Percentiles rank a stretch among this genome's conserved stretches.
Conservation (phyloP, 495 filamentous ascomycete genomes). For the Thermochaetoides thermophila region DNA sequence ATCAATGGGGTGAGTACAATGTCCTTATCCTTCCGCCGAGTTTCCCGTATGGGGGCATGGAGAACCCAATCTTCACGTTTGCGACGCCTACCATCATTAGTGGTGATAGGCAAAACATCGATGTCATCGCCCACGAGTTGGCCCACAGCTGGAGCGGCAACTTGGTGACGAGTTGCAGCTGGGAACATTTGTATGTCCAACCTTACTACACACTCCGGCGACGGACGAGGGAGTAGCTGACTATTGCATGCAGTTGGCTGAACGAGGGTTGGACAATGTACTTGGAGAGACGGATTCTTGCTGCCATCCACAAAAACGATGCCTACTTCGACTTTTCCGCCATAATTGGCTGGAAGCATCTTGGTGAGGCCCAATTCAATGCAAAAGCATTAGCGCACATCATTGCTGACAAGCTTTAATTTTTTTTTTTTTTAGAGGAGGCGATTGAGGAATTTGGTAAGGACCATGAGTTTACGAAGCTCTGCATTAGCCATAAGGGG, state of each 20-base stretch:
- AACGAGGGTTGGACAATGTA: slow-evolving; percentile 96
- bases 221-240: slow-evolving; percentile 7
- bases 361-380: slow-evolving; percentile 23
- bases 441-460: slow-evolving; percentile 60
- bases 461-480: slow-evolving; percentile 83
- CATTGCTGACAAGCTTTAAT: no score
- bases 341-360: slow-evolving; percentile 65
- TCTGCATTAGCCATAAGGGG: slow-evolving; percentile 72
- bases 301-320: slow-evolving; percentile 53
- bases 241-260: slow-evolving; percentile 43
- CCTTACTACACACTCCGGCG: neutral
- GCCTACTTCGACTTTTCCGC: slow-evolving; percentile 80
- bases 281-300: slow-evolving; percentile 65
- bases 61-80: slow-evolving; percentile 88
- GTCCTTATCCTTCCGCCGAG: slow-evolving; percentile 79
- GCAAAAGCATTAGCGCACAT: neutral
- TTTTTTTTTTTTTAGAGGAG: slow-evolving; percentile 52
- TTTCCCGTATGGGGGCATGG: slow-evolving; percentile 86
- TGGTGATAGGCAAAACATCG: slow-evolving; percentile 84
- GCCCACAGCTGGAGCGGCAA: slow-evolving; percentile 90
- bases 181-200: slow-evolving; percentile 69
- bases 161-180: slow-evolving; percentile 73
- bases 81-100: slow-evolving; percentile 85
- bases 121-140: slow-evolving; percentile 93
- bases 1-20: slow-evolving; percentile 90